Conservation (phyloP, 352 stramenopile species). For the Elongisporangium undulatum region DNA sequence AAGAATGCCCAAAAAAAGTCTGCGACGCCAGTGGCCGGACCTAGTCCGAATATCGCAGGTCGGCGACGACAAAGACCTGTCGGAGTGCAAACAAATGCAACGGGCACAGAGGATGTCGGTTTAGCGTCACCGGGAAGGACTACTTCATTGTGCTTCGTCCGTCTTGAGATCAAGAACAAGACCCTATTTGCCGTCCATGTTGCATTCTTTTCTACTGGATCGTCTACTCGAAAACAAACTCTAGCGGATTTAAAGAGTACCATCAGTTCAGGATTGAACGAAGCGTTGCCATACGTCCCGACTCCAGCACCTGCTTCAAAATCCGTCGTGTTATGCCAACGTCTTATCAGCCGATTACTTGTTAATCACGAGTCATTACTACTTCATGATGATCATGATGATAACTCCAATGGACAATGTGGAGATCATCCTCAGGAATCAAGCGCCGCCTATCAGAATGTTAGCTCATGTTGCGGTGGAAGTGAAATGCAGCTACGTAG, state of each 20-base stretch:
- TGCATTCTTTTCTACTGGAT: conserved; percentile 80
- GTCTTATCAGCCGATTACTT: conserved; percentile 73
- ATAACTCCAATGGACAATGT: background rate
- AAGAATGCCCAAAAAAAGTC: conserved; percentile 14
- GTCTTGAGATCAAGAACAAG: conserved; percentile 76
- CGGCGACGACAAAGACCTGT: conserved; percentile 25
- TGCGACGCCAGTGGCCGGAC: conserved; percentile 3
- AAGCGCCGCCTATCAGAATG: conserved; percentile 9
- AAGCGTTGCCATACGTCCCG: conserved; percentile 20
- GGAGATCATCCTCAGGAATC: background rate
- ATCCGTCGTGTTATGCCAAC: conserved; percentile 53
- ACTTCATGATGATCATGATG: conserved; percentile 35
- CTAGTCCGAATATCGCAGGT: conserved; percentile 15
- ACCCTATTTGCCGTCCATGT: conserved; percentile 76
- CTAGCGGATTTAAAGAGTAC: conserved; percentile 66
- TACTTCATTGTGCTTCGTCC: conserved; percentile 76
- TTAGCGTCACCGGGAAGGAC: conserved; percentile 25
- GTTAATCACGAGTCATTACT: conserved; percentile 73
- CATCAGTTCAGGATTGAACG: conserved; percentile 54
- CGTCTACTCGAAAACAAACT: conserved; percentile 56
- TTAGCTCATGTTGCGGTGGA: conserved; percentile 67
- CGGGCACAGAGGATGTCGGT: conserved; percentile 13
- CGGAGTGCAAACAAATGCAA: conserved; percentile 15
- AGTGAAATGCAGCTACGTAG: conserved; percentile 68
- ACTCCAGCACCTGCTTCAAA: conserved; percentile 9